A percentile compares a stretch with the other conserved stretches of the same genome.
These are phyloP conservation scores for Peronospora farinosa DNA, from an alignment of 352 stramenopile genomes.

Conservation along the genomic window DNA sequence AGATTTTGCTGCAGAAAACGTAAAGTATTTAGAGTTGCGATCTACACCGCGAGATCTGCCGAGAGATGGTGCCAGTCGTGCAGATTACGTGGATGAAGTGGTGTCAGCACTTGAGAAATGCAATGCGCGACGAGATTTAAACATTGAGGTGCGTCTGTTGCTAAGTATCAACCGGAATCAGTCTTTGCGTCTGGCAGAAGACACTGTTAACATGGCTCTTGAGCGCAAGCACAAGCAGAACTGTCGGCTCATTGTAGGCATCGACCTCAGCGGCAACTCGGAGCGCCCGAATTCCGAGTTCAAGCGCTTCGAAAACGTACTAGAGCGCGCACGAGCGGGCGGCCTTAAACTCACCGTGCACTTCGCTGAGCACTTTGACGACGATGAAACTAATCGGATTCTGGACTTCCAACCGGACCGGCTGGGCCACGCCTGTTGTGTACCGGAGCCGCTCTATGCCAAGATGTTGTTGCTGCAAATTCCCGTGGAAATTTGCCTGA, in stretches of 20 bases:
- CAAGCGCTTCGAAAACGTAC: conserved; percentile 64
- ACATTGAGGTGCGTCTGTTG: conserved; percentile 71
- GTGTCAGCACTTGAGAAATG: conserved; percentile 61
- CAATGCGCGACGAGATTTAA: conserved; percentile 41
- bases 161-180: conserved; percentile 82
- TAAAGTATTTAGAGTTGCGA: conserved; percentile 80
- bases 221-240: conserved; percentile 38
- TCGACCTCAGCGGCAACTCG: conserved; percentile 85
- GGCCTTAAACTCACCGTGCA: conserved; percentile 88
- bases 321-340: conserved; percentile 58
- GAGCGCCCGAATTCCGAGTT: conserved; percentile 77
- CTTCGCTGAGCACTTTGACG: conserved; percentile 88
- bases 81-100: conserved; percentile 71
- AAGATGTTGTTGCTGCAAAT: conserved; percentile 66
- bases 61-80: conserved; percentile 43
- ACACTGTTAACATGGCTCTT: conserved; percentile 56
- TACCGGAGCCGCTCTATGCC: conserved; percentile 66
- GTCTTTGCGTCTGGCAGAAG: conserved; percentile 47
- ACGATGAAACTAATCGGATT: conserved; percentile 73
- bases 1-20: conserved; percentile 75
- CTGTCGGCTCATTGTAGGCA: conserved; percentile 62
- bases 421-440: conserved; percentile 86
- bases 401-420: conserved; percentile 87
- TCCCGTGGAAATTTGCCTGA: conserved; percentile 91
- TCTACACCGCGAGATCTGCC: conserved; percentile 68